These are phyloP conservation scores for Termitomyces sp. DNA, from an alignment of 768 basidiomycete species.

Conservation along the genomic window DNA sequence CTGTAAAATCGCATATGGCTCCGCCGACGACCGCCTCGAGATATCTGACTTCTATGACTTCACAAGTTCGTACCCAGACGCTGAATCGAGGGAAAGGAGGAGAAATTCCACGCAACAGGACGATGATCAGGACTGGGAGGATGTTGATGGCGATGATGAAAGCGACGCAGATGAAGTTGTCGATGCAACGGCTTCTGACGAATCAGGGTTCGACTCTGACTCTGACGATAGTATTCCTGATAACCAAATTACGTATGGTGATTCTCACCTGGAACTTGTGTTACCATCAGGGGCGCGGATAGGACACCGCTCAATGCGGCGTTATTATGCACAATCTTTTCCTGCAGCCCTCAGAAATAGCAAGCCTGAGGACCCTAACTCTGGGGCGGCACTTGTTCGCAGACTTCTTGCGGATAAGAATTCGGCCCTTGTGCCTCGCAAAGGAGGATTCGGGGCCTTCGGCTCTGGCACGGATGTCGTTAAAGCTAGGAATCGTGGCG, in stretches of 20 bases:
- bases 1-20: constrained; percentile 93
- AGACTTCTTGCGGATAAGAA: constrained; percentile 78
- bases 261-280: constrained; percentile 82
- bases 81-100: constrained; percentile 24
- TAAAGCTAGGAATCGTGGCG: constrained; percentile 90
- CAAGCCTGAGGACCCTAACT: constrained; percentile 60
- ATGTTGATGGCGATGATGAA: constrained; percentile 36
- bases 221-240: constrained; percentile 45
- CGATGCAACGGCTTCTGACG: constrained; percentile 33
- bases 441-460: constrained; percentile 84
- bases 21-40: constrained; percentile 76
- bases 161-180: constrained; percentile 42
- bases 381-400: constrained; percentile 74
- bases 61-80: constrained; percentile 67
- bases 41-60: constrained; percentile 95
- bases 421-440: constrained; percentile 77
- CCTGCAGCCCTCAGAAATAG: constrained; percentile 35
- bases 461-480: constrained; percentile 80
- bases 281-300: constrained; percentile 91
- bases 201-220: constrained; percentile 30
- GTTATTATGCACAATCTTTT: constrained; percentile 86
- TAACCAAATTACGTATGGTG: constrained; percentile 68
- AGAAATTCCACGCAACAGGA: constrained; percentile 20
- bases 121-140: constrained; percentile 29
- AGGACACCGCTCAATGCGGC: constrained; percentile 83